These are phyloP conservation scores for Phragmites australis DNA, from an alignment of 176 grass and related monocot genomes.

Conservation along the genomic window DNA sequence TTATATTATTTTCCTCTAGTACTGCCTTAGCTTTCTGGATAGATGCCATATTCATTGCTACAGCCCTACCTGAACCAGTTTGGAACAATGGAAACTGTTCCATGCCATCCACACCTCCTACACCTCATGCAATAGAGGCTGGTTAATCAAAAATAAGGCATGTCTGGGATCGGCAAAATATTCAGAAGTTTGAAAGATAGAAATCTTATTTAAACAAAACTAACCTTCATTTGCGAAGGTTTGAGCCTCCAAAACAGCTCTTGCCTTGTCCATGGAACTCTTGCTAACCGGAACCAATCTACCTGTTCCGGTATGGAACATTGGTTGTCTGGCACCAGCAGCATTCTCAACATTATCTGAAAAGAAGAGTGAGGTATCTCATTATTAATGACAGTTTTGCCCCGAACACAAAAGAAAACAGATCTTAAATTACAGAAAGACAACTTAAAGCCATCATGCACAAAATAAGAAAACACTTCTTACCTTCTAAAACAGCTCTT, in stretches of 20 bases:
- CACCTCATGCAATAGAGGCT: constrained; percentile 19
- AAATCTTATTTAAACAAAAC: constrained; percentile 15
- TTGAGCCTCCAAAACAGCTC: constrained; percentile 49
- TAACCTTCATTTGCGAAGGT: constrained; percentile 29
- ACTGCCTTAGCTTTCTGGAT: constrained; percentile 48
- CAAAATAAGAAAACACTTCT: constrained; percentile 30
- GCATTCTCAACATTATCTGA: constrained; percentile 28
- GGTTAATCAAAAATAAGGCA: constrained; percentile 11
- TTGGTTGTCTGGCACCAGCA: constrained; percentile 21
- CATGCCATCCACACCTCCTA: constrained; percentile 12
- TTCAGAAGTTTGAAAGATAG: neutral
- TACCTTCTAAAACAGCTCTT: constrained; percentile 53
- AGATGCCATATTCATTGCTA: constrained; percentile 43
- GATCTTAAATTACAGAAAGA: neutral
- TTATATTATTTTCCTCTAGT: constrained; percentile 47
- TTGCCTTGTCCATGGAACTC: constrained; percentile 58
- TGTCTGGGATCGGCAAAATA: neutral
- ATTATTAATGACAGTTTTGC: constrained; percentile 13
- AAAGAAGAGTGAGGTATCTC: neutral
- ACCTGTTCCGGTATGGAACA: constrained; percentile 52
- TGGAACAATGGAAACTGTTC: constrained; percentile 45
- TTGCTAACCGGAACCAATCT: constrained; percentile 44
- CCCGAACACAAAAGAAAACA: neutral
- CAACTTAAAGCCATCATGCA: neutral
- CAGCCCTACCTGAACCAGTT: constrained; percentile 50